A percentile compares a stretch with the other conserved stretches of the same genome.
These are phyloP conservation scores for Metschnikowia corniflorae DNA, from an alignment of 805 yeast genomes.

Conservation along the genomic window DNA sequence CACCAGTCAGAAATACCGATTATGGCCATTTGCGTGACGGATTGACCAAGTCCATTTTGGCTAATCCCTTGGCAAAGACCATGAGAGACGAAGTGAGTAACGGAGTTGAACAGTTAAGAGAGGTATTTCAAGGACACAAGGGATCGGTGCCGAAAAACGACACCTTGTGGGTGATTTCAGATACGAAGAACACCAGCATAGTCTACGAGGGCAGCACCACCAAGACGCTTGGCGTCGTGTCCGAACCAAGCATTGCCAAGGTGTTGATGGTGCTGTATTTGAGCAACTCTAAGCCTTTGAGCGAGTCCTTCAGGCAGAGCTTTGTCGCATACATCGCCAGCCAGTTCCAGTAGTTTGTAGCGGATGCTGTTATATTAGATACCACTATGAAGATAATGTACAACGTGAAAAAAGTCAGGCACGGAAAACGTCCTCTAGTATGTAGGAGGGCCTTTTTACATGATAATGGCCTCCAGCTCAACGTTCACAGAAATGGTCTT, in stretches of 20 bases:
- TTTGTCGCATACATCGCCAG: conserved; percentile 23
- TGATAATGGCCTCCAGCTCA: conserved; percentile 96
- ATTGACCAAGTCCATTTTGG: conserved; percentile 71
- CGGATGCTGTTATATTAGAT: background rate
- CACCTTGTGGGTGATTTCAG: conserved; percentile 49
- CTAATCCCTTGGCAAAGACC: conserved; percentile 56
- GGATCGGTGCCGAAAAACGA: conserved; percentile 77
- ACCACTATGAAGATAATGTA: conserved; percentile 2
- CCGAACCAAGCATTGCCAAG: conserved; percentile 59
- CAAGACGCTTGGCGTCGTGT: conserved; percentile 52
- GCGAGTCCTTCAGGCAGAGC: conserved; percentile 49
- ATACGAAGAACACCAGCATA: conserved; percentile 8
- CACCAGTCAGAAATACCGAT: conserved; percentile 89
- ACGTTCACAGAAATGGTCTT: conserved; percentile 94
- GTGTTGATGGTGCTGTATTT: conserved; percentile 74
- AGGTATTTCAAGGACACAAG: conserved; percentile 53
- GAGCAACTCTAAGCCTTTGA: conserved; percentile 63
- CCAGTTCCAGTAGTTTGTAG: background rate
- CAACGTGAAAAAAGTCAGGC: conserved; percentile 1
- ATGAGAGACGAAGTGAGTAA: conserved; percentile 37
- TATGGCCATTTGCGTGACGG: conserved; percentile 89
- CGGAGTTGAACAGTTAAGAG: conserved; percentile 67
- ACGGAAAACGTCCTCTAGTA: too few relatives aligned
- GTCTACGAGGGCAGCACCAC: conserved; percentile 11
- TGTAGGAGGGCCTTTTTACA: conserved; percentile 47